Percentiles rank a stretch among this genome's conserved stretches.
Evolutionary conservation across 192 early-diverging fungal genomes (phyloP).

Genomic region (Coemansia asiatica): DNA sequence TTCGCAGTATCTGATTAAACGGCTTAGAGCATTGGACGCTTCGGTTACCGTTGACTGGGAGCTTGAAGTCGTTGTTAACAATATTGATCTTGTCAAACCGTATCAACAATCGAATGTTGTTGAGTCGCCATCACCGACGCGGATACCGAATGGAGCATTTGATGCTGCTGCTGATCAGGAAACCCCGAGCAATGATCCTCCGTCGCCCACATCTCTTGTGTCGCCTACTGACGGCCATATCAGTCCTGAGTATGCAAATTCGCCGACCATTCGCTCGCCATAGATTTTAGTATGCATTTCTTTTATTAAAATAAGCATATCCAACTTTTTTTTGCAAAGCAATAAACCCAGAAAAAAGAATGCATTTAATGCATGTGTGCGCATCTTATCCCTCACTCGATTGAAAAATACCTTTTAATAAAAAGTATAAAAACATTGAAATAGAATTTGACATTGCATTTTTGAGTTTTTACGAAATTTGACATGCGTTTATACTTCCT

Average conservation of each 20-base stretch:
- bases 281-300: not conserved
- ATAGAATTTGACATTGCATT: no score
- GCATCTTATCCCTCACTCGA: no score
- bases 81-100: slow-evolving; percentile 66
- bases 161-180: not conserved
- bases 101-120: slow-evolving; percentile 16
- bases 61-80: slow-evolving; percentile 78
- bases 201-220: not conserved
- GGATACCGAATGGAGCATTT: no score
- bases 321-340: no score
- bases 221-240: not conserved
- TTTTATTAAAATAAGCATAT: no score
- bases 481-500: no score
- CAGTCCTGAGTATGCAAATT: not conserved
- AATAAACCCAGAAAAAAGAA: no score
- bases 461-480: no score
- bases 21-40: slow-evolving; percentile 66
- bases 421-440: no score
- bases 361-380: no score
- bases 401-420: no score
- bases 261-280: not conserved
- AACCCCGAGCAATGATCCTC: not conserved
- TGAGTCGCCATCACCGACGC: not conserved
- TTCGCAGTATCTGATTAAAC: slow-evolving; percentile 68
- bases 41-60: slow-evolving; percentile 72